Evolutionary conservation across 176 grass and related monocot genomes (phyloP).

Genomic region (Carex myosuroides): DNA sequence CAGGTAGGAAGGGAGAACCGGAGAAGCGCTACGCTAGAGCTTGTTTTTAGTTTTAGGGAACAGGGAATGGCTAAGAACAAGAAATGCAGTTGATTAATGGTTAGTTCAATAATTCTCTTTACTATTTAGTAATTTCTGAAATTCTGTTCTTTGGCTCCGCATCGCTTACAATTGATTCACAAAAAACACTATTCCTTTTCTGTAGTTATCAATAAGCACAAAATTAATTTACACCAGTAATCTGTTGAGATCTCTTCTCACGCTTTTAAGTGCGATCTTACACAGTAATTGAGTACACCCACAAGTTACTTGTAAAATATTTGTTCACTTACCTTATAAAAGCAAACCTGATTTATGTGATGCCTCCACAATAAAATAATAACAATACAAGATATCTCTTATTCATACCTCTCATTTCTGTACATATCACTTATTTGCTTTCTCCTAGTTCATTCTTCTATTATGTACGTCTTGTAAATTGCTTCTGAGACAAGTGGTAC

Average conservation of each 20-base stretch:
- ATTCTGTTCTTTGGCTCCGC: not conserved
- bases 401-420: conserved; percentile 10
- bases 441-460: conserved; percentile 10
- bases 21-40: not conserved
- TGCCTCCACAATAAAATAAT: conserved; percentile 11
- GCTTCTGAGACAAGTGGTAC: not conserved
- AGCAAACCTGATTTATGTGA: not conserved
- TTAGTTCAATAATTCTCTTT: not conserved
- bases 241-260: not conserved
- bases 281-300: conserved; percentile 7
- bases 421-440: conserved; percentile 16
- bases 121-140: not conserved
- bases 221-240: not conserved
- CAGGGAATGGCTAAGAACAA: not conserved
- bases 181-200: not conserved
- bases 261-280: not conserved
- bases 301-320: not conserved
- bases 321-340: conserved; percentile 10
- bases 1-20: not conserved
- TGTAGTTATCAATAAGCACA: not conserved
- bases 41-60: not conserved
- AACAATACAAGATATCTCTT: conserved; percentile 1
- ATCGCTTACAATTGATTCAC: not conserved
- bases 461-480: not conserved
- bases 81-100: not conserved